Evolutionary conservation across 345 rosid genomes (phyloP), one percentile per base, ranked within the genome.

Genomic region (Aegle marmelos): DNA sequence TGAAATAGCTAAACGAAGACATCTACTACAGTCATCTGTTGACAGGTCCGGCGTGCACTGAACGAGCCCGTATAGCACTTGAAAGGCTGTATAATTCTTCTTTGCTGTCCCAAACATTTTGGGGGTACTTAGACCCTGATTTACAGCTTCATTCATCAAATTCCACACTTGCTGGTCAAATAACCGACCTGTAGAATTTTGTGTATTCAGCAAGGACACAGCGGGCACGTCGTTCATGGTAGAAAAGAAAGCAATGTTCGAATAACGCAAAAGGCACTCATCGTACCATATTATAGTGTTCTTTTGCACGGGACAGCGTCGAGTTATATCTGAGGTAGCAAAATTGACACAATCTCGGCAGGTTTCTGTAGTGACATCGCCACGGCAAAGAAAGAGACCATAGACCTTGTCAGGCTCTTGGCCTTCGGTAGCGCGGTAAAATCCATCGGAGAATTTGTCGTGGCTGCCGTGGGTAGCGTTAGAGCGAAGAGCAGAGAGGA

Each of bases 321-420:
- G 8, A 6, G 64, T 9, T 21, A 79, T 2, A 0, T 31, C 54
- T 50, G 37, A 24, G 4, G 58, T 4, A 8, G 75, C 79, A 0
- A 59, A 1, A 10, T 13, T 27, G n/a, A 75, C 71, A 25, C 66
- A 80, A 6, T 19, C 6, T 7, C 36, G 9, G 57, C 82, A 80
- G 8, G 16, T 30, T n/a, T 27, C 28, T 0, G 24, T 0, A 21
- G 8, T 1, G 31, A 34, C 17, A 21, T 80, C 74, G 0, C 78
- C 82, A 0, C 56, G 74, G 74, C 82, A 79, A 7, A 74, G 82
- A 68, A 57, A 74, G 13, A 61, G 53, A 39, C 79, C 82, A 8
- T 61, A 50, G 30, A 75, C 64, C 9, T 17, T 16, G 68, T 53
- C 54, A 19, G 59, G 70, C 10, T 59, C 75, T 16, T 33, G 69